These are phyloP conservation scores for Echites panduratus DNA, from an alignment of 257 asterid species.

Conservation along the genomic window DNA sequence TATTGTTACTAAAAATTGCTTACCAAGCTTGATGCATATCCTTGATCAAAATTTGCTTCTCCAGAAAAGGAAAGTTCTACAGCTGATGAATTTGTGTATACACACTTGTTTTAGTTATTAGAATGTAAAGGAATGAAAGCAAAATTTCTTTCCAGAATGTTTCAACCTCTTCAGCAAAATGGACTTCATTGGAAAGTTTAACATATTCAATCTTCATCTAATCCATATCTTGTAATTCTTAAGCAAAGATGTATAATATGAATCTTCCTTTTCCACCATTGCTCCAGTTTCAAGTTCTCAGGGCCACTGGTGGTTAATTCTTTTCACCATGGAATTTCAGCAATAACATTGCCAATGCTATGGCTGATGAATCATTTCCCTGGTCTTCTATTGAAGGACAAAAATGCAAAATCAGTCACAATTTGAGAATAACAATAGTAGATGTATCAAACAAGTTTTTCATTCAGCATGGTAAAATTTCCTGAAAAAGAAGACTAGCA, in stretches of 20 bases:
- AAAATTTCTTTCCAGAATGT: no score
- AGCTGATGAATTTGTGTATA: background rate
- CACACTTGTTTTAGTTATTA: background rate
- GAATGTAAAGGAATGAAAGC: background rate
- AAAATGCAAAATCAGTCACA: conserved; percentile 75
- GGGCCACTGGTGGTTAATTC: conserved; percentile 56
- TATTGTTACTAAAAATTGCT: background rate
- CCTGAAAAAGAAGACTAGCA: no score
- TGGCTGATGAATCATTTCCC: conserved; percentile 84
- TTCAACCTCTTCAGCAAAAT: no score
- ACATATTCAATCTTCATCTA: no score
- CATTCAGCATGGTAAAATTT: no score
- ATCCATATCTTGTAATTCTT: no score
- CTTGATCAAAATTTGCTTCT: background rate
- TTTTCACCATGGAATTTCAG: conserved; percentile 54
- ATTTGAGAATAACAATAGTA: conserved; percentile 29
- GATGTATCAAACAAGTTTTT: no score
- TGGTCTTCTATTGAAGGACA: conserved; percentile 92
- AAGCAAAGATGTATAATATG: no score
- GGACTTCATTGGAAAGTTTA: no score
- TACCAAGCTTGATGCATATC: no score
- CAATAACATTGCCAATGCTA: conserved; percentile 62
- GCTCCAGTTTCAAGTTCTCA: conserved; percentile 84
- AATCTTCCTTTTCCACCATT: conserved; percentile 33
- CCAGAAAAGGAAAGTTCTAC: no score